Conservation (phyloP, 1,139 yeast genomes). For the Sugiyamaella sp. region DNA sequence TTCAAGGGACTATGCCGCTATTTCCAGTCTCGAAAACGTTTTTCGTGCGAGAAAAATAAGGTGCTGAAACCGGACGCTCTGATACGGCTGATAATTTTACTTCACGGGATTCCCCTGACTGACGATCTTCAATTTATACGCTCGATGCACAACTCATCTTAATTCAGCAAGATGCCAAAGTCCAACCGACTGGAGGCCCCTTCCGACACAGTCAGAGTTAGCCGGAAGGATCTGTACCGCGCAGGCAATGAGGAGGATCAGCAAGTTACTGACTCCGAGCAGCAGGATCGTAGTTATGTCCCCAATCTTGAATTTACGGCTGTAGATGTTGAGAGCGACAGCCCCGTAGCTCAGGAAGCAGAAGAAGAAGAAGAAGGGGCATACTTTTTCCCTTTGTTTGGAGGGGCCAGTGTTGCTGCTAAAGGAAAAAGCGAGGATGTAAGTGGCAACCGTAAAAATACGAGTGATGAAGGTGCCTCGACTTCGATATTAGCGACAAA, state of each 20-base stretch:
- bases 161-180: slow-evolving; percentile 5
- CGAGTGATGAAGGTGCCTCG: background rate
- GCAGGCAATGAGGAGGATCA: slow-evolving; percentile 18
- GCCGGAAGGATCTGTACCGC: slow-evolving; percentile 20
- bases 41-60: too few species aligned
- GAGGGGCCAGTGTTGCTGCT: slow-evolving; percentile 14
- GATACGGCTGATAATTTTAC: too few species aligned
- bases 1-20: too few species aligned
- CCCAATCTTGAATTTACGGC: slow-evolving; percentile 33
- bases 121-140: too few species aligned
- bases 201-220: slow-evolving; percentile 19
- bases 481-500: slow-evolving; percentile 9
- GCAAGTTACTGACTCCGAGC: slow-evolving; percentile 22
- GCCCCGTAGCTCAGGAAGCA: slow-evolving; percentile 6
- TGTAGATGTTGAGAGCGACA: slow-evolving; percentile 3
- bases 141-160: too few species aligned
- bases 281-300: slow-evolving; percentile 18
- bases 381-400: slow-evolving; percentile 30
- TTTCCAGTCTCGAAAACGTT: too few species aligned
- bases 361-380: slow-evolving; percentile 25
- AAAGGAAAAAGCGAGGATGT: background rate
- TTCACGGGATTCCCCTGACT: too few species aligned
- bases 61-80: too few species aligned
- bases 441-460: slow-evolving; percentile 1
- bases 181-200: slow-evolving; percentile 10